phyloP scores from a whole-genome alignment of 2,329 filamentous ascomycete species.

The Sordariomycetes sp. region DNA sequence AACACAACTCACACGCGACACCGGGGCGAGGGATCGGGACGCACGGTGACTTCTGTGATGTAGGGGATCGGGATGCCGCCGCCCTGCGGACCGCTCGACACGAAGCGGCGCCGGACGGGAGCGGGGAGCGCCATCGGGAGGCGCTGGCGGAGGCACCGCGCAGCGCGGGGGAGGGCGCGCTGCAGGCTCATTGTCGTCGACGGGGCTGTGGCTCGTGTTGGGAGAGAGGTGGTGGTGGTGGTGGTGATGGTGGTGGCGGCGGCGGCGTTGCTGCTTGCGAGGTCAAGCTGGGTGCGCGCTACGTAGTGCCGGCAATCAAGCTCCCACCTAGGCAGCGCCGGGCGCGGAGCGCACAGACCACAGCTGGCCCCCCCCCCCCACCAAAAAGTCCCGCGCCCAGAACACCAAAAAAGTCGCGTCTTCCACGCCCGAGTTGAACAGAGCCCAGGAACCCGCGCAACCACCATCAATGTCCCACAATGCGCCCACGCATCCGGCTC shows the following conservation, averaged over 20 bases:
- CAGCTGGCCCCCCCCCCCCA: too few relatives aligned
- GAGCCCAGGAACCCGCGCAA: neutral
- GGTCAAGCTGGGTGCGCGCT: too few relatives aligned
- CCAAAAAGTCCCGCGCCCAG: too few relatives aligned
- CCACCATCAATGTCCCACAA: neutral
- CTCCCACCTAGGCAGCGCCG: too few relatives aligned
- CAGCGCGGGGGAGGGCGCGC: neutral
- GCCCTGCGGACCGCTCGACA: neutral
- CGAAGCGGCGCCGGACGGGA: neutral
- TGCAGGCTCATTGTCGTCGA: neutral
- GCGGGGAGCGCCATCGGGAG: neutral
- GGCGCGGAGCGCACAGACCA: too few relatives aligned
- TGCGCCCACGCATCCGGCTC: neutral
- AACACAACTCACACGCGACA: neutral
- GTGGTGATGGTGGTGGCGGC: neutral
- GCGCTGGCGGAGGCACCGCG: neutral
- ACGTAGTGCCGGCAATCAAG: too few relatives aligned
- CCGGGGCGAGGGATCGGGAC: constrained; percentile 6
- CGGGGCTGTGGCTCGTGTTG: neutral
- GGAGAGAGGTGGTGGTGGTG: neutral
- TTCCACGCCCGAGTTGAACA: neutral
- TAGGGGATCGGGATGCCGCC: constrained; percentile 40
- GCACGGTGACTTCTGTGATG: constrained; percentile 41
- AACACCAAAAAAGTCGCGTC: too few relatives aligned
- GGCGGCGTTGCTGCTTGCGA: neutral